Percentiles rank a stretch among this genome's conserved stretches.
Evolutionary conservation across 257 asterid genomes (phyloP).

Genomic region (Gentiana dahurica): DNA sequence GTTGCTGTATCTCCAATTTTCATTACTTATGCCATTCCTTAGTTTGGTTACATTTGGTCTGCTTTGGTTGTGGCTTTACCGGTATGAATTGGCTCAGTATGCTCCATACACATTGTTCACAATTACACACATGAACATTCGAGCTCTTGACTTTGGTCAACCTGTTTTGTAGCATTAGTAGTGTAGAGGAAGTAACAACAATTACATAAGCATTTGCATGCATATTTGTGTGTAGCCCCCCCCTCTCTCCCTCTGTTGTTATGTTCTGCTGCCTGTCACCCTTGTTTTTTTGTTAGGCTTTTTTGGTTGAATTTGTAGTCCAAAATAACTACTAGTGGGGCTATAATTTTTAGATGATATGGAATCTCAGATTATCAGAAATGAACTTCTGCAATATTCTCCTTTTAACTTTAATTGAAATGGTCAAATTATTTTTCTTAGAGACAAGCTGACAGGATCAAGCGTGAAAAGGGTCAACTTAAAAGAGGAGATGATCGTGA

Average conservation of each 20-base stretch:
- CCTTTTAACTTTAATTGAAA: background rate
- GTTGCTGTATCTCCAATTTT: no score
- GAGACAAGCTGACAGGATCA: constrained; percentile 89
- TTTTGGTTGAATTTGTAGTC: background rate
- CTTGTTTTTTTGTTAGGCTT: background rate
- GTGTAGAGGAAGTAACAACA: background rate
- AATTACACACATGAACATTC: no score
- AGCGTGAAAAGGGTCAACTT: constrained; percentile 65
- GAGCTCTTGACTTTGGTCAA: no score
- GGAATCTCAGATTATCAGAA: background rate
- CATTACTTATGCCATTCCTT: background rate
- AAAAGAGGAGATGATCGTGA: constrained; percentile 82
- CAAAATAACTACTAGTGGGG: background rate
- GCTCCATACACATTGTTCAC: background rate
- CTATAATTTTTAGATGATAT: background rate
- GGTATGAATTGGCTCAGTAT: background rate
- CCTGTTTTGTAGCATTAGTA: background rate
- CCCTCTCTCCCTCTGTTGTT: background rate
- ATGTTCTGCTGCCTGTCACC: background rate
- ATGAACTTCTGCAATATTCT: background rate
- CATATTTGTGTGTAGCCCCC: background rate
- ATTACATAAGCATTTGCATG: background rate
- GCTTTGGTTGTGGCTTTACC: background rate
- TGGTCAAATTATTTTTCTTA: constrained; percentile 10
- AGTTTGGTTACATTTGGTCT: background rate